These are phyloP conservation scores for Backusella sp. DNA, from an alignment of 192 early-diverging fungal species.

Conservation along the genomic window DNA sequence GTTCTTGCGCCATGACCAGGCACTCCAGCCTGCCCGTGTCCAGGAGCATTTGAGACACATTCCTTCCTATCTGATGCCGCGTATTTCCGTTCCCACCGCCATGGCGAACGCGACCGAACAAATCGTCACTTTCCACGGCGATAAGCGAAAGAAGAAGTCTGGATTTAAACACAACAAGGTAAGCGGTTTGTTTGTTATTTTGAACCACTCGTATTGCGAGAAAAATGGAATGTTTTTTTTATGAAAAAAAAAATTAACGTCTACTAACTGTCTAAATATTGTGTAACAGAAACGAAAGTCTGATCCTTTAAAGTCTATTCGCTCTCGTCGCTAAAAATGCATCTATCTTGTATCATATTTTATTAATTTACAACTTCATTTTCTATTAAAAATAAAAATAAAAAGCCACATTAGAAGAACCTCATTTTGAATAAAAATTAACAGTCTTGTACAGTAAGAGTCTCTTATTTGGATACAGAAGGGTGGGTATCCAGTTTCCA, in stretches of 20 bases:
- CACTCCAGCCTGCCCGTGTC: conserved; percentile 78
- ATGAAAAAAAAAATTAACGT: neutral
- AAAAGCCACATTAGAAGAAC: neutral
- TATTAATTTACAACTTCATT: too few relatives aligned
- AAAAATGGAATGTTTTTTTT: neutral
- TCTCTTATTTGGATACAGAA: too few relatives aligned
- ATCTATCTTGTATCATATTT: neutral
- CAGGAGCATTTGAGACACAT: conserved; percentile 92
- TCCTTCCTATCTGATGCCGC: conserved; percentile 91
- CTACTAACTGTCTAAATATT: neutral
- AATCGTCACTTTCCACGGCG: conserved; percentile 12
- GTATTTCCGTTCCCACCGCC: conserved; percentile 48
- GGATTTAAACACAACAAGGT: conserved; percentile 8
- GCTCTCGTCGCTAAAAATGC: conserved; percentile 7
- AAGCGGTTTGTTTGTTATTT: neutral
- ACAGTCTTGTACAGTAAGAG: too few relatives aligned
- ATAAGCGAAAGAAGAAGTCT: conserved; percentile 10
- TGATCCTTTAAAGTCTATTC: conserved; percentile 27
- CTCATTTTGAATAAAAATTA: conserved; percentile 4
- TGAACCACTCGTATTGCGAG: neutral
- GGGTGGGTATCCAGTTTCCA: too few relatives aligned
- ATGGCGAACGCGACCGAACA: conserved; percentile 1
- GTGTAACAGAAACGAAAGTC: conserved; percentile 24
- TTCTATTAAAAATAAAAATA: neutral
- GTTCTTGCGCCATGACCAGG: conserved; percentile 88